Evolutionary conservation across 768 basidiomycete species (phyloP).

Genomic region (Tubosaeta sp.): DNA sequence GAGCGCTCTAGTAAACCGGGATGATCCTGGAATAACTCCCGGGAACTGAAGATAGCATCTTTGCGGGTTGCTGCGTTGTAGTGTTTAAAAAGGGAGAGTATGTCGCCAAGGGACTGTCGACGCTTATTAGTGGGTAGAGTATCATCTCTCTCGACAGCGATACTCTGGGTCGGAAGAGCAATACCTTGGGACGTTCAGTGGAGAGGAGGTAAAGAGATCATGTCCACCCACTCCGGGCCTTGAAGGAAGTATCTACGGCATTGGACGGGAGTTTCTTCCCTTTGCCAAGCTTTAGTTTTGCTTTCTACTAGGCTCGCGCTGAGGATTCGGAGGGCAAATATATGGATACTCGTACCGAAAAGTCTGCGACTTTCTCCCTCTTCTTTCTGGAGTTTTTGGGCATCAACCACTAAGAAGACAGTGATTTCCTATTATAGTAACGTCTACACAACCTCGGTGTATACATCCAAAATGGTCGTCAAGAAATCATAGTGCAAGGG

Average conservation of each 20-base stretch:
- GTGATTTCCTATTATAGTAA: constrained; percentile 9
- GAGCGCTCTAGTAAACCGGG: constrained; percentile 49
- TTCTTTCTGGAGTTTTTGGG: constrained; percentile 86
- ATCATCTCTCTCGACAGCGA: constrained; percentile 51
- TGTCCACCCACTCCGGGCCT: constrained; percentile 72
- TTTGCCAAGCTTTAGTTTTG: constrained; percentile 94
- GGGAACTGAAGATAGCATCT: constrained; percentile 72
- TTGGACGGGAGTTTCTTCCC: constrained; percentile 80
- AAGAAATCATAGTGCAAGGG: background rate
- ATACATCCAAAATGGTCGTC: constrained; percentile 2
- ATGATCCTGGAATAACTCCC: constrained; percentile 65
- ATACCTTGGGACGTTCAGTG: constrained; percentile 56
- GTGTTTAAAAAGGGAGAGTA: constrained; percentile 77
- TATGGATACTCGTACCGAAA: constrained; percentile 50
- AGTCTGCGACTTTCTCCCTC: constrained; percentile 85
- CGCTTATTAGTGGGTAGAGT: constrained; percentile 68
- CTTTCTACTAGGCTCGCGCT: constrained; percentile 57
- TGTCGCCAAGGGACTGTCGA: constrained; percentile 70
- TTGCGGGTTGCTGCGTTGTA: constrained; percentile 73
- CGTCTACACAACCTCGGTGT: background rate
- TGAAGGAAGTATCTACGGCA: constrained; percentile 94
- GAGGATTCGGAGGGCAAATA: background rate
- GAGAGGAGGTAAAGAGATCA: background rate
- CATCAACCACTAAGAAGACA: constrained; percentile 38
- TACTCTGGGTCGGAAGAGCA: constrained; percentile 82